Base-by-base conservation (phyloP, 192 early-diverging fungal genomes). In the Lobosporangium transversale region DNA sequence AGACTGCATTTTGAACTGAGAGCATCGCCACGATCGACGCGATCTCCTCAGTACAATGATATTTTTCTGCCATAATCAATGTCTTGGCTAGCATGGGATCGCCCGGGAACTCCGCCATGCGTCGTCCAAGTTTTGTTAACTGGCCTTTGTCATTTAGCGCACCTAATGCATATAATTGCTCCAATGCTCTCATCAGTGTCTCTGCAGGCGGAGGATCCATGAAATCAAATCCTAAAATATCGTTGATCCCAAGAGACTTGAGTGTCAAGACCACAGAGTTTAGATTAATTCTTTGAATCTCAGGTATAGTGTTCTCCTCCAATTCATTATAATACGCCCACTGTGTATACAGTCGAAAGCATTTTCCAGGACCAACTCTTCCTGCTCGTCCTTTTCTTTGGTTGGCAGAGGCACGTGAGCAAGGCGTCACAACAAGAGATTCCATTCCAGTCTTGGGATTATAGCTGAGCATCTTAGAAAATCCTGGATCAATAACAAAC, bases 51-150 rank as follows among this genome's bases (percentile, higher is more conserved):
- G 95, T 92, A 70, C 97, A 99, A 31, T 86, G 81, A 68, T 95
- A 97, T 66, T 94, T 94, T 79, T 97, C 96, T 0, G 95, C 93
- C 9, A 90, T 93, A 53, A 99, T 86, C 45, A 98, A 84, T 12
- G 94, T 88, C 69, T 98, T 97, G 65, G 94, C 93, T 66, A 98
- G 84, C 89, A 94, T 94, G 3, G 98, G 98, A 69, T 99, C 97
- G 64, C 94, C 86, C 6, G 98, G 98, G 68, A 98, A 96, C 87
- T 99, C 98, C 30, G 97, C 96, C 98, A 99, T 99, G 17, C 94
- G 84, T 12, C 96, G 89, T 0, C 98, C 98, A 17, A 98, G 85
- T 76, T 97, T 98, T 15, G 98, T 99, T 61, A 99, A 68, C 73
- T 97, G 91, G 15, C 97, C 98, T 6, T 87, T 86, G 47, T 94